Base-by-base conservation (phyloP, 768 basidiomycete species). In the Trametes punicea region DNA sequence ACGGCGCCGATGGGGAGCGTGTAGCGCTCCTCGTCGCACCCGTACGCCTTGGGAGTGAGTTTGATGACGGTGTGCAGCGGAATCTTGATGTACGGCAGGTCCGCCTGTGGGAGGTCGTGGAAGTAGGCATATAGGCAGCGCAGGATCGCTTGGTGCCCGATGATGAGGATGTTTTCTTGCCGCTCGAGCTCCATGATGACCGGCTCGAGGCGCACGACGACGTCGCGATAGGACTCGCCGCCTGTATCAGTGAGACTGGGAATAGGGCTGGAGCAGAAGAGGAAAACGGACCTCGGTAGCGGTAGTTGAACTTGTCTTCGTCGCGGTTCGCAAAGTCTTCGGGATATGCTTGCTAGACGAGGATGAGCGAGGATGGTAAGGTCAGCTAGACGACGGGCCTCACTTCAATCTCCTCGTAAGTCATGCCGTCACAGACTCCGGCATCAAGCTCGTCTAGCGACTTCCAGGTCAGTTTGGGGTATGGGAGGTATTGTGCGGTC, bases 361-460 rank as follows among this genome's bases (percentile, higher is more conserved):
- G 18, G 21, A 18, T 41, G 15, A 48, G 46, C 27, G 5, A 9
- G 26, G 0, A 16, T 9, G 25, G 2, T 39, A 25, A 31, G 31
- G 11, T n/a, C n/a, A n/a, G n/a, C 7, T 21, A 20, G 1, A 6
- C 33, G 7, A 26, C 0, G 6, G 26, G 39, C 46, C 74, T 31
- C 53, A 91, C 95, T 80, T 95, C 95, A 55, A 99, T 98, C 78
- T 98, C 96, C 75, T 93, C 88, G 64, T 99, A 99, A 4, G 97
- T 98, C 97, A 99, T 98, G 15, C 88, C 97, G 71, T 99, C 97
- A 66, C 97, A 99, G 30, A 99, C 97, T 23, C 97, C 97, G 7
- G 97, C 97, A 70, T 99, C 97, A 23, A 99, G 78, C 71, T 99
- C 97, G 65, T 99, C 97, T 49, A 99, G 74, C 1, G 93, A 93